Conservation (phyloP, 2,329 filamentous ascomycete genomes). For the Fusarium pseudocircinatum region DNA sequence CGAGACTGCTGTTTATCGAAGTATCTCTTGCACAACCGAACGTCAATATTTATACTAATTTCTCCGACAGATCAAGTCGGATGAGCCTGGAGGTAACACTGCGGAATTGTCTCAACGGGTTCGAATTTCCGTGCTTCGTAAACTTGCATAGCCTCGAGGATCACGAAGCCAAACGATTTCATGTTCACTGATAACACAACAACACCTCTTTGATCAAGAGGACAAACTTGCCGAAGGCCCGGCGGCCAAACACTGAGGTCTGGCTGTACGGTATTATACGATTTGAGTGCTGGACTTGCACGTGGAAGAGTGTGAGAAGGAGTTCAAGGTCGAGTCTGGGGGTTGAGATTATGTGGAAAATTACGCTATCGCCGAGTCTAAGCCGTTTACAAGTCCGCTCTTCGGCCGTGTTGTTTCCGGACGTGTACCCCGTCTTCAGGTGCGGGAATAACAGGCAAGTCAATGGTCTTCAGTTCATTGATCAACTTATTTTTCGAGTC, state of each 20-base stretch:
- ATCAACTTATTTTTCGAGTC: background rate
- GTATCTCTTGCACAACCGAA: background rate
- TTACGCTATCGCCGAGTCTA: conserved; percentile 31
- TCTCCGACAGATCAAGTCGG: background rate
- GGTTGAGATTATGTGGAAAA: background rate
- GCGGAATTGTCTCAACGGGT: background rate
- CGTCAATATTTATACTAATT: background rate
- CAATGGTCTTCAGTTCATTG: no score
- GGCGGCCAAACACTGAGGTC: conserved; percentile 1
- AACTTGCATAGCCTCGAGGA: conserved; percentile 15
- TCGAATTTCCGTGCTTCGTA: background rate
- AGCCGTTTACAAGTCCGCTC: conserved; percentile 1
- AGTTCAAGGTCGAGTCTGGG: background rate
- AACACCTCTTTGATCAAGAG: background rate
- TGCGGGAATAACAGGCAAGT: background rate
- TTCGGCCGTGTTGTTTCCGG: conserved; percentile 12
- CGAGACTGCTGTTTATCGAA: background rate
- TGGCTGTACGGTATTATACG: background rate
- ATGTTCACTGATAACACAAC: conserved; percentile 16
- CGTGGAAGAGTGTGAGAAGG: background rate
- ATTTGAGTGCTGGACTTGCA: background rate
- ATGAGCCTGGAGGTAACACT: conserved; percentile 4
- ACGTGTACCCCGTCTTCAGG: background rate
- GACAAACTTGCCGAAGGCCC: conserved; percentile 2
- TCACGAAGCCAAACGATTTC: conserved; percentile 5